Evolutionary conservation across 2,329 filamentous ascomycete genomes (phyloP), one percentile per base, ranked within the genome.

Genomic region (Neurospora crassa): DNA sequence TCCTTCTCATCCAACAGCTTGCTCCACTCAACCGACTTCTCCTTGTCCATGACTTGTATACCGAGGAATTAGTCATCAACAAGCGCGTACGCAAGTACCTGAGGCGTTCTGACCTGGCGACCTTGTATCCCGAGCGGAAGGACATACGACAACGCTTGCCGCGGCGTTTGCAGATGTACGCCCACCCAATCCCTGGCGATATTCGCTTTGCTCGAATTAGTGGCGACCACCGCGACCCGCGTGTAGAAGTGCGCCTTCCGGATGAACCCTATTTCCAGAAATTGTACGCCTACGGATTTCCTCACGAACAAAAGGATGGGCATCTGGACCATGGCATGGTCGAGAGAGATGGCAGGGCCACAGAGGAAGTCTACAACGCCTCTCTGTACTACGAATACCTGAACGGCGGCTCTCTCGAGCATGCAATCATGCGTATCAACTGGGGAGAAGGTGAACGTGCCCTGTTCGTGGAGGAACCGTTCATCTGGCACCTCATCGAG

Each of bases 401-500:
- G 53, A 74, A 75, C 40, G 73, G 74, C 20, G 67, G 70, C 14
- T 70, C 67, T 8, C 53, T 75, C 14, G 29, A 20, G 20, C 72
- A 71, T 29, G 59, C 53, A 29, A 63, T 63, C 14, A 63, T 63
- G 53, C 53, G 74, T 1, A 40, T 73, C n/a, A 68, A 72, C 14
- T 70, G 45, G 42, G 40, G 45, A 72, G 40, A 45, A 72, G 69
- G 20, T 24, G 1, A 37, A 40, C 2, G 67, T n/a, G 6, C 45
- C 24, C 24, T 43, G n/a, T 47, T 8, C n/a, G n/a, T 75, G 2
- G 70, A 71, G 7, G 74, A 74, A 70, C 34, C 70, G 0, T 74
- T 75, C 12, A 69, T 75, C 69, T 75, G 74, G 73, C 71, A 74
- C 37, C 70, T 74, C 53, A 71, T 72, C 5, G 70, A 72, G 34